A percentile compares a stretch with the other conserved stretches of the same genome.
Evolutionary conservation across 768 basidiomycete species (phyloP).

Genomic region (Lactarius vividus): DNA sequence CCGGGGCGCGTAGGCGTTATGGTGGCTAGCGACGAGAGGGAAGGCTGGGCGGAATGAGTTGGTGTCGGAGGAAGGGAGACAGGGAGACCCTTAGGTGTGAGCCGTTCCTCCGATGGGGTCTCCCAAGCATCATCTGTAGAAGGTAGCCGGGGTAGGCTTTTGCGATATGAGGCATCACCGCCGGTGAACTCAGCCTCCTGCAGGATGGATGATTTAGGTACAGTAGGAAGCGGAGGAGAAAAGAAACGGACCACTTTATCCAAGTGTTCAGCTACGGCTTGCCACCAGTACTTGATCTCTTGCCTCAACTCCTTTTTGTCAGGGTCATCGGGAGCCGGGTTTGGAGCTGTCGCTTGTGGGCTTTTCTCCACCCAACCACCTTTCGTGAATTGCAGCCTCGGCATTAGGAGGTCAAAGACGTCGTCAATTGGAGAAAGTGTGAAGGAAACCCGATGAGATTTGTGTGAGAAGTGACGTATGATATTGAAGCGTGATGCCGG

Average conservation of each 20-base stretch:
- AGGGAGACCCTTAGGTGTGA: constrained; percentile 14
- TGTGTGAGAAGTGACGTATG: constrained; percentile 42
- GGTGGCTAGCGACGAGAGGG: constrained; percentile 12
- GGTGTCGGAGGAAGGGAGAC: constrained; percentile 30
- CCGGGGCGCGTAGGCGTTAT: constrained; percentile 5
- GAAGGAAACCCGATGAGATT: constrained; percentile 41
- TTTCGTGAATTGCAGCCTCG: constrained; percentile 54
- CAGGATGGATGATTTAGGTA: background rate
- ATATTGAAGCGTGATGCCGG: constrained; percentile 38
- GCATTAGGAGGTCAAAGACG: constrained; percentile 60
- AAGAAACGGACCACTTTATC: constrained; percentile 50
- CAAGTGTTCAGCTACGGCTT: constrained; percentile 56
- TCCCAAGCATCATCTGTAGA: constrained; percentile 54
- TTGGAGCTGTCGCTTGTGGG: constrained; percentile 2
- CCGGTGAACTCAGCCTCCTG: constrained; percentile 45
- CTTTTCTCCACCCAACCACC: constrained; percentile 28
- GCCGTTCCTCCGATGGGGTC: constrained; percentile 29
- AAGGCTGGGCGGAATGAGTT: constrained; percentile 26
- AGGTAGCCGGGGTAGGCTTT: constrained; percentile 59
- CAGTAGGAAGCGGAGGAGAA: background rate
- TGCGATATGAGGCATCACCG: constrained; percentile 35
- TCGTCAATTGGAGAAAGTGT: constrained; percentile 47
- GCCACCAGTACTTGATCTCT: constrained; percentile 69
- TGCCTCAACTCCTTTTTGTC: constrained; percentile 50
- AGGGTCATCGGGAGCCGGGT: constrained; percentile 30